Base-by-base conservation (phyloP, 306 rosid species). In the Fragaria nilgerrensis region DNA sequence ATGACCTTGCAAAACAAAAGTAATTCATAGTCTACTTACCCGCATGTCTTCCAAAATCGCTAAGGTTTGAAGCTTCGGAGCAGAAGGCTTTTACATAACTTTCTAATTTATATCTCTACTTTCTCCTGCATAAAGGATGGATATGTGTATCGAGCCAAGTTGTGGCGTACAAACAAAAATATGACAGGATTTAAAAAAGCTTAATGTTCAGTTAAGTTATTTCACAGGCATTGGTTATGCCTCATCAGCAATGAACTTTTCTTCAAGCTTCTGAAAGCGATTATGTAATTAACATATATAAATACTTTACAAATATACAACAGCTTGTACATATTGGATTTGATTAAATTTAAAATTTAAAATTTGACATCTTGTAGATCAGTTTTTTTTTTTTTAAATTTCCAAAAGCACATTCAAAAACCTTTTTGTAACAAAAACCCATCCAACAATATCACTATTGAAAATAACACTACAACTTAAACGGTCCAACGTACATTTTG, bases 181-280 rank as follows among this genome's bases (percentile, higher is more conserved):
- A 22, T 39, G 10, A 9, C 17, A 23, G 41, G 71, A 43, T 68
- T 50, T 25, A 41, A 36, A 41, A 34, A 29, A 37, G 53, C 29
- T 34, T 8, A 20, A 7, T 55, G 10, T 41, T 16, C 68, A 59
- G 63, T 39, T 75, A 49, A 7, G 41, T 65, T 91, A 82, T 82
- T 84, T 89, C 27, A 83, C 86, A 80, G 89, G 91, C 77, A 87
- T 88, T 17, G 87, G 88, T 66, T 84, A 89, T 75, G 78, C 79
- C 82, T 77, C 97, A 69, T 89, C 86, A 22, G 88, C 91, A 85
- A 90, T 89, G 93, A 95, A 95, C 79, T 92, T 92, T 76, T 90
- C 97, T 86, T 95, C 97, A n/a, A 95, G 98, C 80, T 89, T 95
- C 98, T 95, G 86, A 36, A 90, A 73, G 75, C 27, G 58, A 56